Evolutionary conservation across 768 basidiomycete species (phyloP), one percentile per base, ranked within the genome.

Genomic region (Agrocybe praecox): DNA sequence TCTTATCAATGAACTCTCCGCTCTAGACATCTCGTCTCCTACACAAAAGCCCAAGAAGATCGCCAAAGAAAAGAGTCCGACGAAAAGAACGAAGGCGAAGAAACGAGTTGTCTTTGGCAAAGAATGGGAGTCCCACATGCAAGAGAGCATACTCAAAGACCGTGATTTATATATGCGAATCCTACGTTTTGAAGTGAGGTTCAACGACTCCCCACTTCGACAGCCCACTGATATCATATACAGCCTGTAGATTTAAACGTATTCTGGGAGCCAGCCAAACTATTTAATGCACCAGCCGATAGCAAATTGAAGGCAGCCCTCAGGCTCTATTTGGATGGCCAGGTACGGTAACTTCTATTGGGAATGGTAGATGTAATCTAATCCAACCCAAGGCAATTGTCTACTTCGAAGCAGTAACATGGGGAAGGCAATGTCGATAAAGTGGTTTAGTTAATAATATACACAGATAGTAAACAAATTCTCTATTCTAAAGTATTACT

Each of bases 171-270:
- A 88, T 65, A 65, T 77, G 33, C 80, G 83, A 36, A 78, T 90
- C 57, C 67, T 90, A 60, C 84, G 87, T 23, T 88, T 85, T 64
- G 87, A 90, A 77, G 87, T 86, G 57, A 22, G 78, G 62, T 19
- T 17, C 18, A 9, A 29, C 21, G 2, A 15, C 24, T 26, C 18
- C 22, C 19, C 33, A 11, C 6, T 24, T 6, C 15, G 21, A 9
- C 22, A 10, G 53, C 50, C 58, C 46, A 43, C 22, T 53, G 6
- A 45, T 48, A 43, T 46, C 32, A 23, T 42, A 29, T 42, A 7
- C 62, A 89, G 87, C 87, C 88, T 15, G 74, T 89, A 45, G 74
- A 79, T 59, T 81, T 88, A 54, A 75, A 83, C 53, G 67, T 79
- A 3, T 86, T 89, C 59, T 52, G 81, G 53, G 63, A 73, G 46